Evolutionary conservation across 345 rosid genomes (phyloP).

Genomic region (Schrenkiella parvula): DNA sequence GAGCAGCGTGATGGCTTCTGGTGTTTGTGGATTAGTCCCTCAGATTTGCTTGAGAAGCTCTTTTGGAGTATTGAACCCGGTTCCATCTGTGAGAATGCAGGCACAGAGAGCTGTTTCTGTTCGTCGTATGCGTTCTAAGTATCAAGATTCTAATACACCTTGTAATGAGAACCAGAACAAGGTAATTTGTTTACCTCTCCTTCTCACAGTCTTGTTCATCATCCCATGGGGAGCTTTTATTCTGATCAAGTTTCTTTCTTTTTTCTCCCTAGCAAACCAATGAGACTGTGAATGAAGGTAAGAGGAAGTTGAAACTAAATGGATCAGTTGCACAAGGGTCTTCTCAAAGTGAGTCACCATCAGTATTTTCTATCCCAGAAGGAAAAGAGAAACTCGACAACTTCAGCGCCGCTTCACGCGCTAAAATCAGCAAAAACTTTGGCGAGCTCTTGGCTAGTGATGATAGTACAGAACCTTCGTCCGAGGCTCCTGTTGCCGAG

Average conservation of each 20-base stretch:
- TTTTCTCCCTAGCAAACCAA: slow-evolving; percentile 24
- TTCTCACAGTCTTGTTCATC: not conserved
- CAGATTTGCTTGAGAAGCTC: slow-evolving; percentile 62
- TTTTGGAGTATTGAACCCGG: slow-evolving; percentile 54
- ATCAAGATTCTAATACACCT: slow-evolving; percentile 31
- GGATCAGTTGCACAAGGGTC: slow-evolving; percentile 26
- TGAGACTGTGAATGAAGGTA: slow-evolving; percentile 31
- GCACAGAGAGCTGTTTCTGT: slow-evolving; percentile 38
- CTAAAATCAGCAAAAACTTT: slow-evolving; percentile 33
- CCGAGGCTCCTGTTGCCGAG: slow-evolving; percentile 47
- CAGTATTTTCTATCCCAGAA: not conserved
- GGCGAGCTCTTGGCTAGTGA: slow-evolving; percentile 54
- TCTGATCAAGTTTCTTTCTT: not conserved
- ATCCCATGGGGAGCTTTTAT: not conserved
- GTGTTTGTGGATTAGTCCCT: slow-evolving; percentile 73
- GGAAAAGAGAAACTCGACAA: slow-evolving; percentile 23
- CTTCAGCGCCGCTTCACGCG: slow-evolving; percentile 15
- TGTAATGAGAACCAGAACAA: slow-evolving; percentile 34
- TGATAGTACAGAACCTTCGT: slow-evolving; percentile 38
- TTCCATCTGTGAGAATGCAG: slow-evolving; percentile 51
- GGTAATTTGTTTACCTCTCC: slow-evolving; percentile 33
- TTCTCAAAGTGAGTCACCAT: not conserved
- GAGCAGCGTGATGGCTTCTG: slow-evolving; percentile 38
- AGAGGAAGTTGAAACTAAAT: slow-evolving; percentile 26
- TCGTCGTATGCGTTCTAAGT: slow-evolving; percentile 38